A percentile compares a stretch with the other conserved stretches of the same genome.
Evolutionary conservation across 2,329 filamentous ascomycete genomes (phyloP).

Genomic region (Septoria petroselini): DNA sequence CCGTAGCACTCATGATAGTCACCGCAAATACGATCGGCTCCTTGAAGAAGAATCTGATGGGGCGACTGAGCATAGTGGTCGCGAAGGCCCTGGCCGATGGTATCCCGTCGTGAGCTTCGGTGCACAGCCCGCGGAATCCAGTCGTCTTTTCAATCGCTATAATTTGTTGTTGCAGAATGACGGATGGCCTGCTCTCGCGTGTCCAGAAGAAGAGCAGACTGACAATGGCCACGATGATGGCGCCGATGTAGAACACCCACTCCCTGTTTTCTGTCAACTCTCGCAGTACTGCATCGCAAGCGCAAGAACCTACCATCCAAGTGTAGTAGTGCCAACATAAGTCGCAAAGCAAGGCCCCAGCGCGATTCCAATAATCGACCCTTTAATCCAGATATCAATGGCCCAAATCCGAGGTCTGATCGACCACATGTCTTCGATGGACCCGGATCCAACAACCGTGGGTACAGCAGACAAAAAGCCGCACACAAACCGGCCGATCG

Average conservation of each 20-base stretch:
- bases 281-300: no score
- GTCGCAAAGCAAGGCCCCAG: constrained; percentile 47
- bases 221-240: constrained; percentile 40
- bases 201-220: constrained; percentile 40
- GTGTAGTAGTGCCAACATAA: constrained; percentile 15
- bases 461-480: constrained; percentile 50
- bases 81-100: no score
- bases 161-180: constrained; percentile 41
- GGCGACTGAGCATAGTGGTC: constrained; percentile 42
- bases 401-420: constrained; percentile 45
- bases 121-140: constrained; percentile 29
- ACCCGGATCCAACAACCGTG: constrained; percentile 48
- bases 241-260: constrained; percentile 47
- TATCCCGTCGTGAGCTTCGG: constrained; percentile 31
- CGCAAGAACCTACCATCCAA: constrained; percentile 26
- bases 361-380: constrained; percentile 44
- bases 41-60: constrained; percentile 44
- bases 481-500: constrained; percentile 44
- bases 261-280: constrained; percentile 37
- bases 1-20: constrained; percentile 44
- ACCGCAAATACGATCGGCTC: constrained; percentile 49
- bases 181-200: constrained; percentile 45
- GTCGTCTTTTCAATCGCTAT: constrained; percentile 31
- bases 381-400: constrained; percentile 46
- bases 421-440: constrained; percentile 47